These are phyloP conservation scores for Closterium sp. DNA, from an alignment of 139 green algal genomes.

Conservation along the genomic window DNA sequence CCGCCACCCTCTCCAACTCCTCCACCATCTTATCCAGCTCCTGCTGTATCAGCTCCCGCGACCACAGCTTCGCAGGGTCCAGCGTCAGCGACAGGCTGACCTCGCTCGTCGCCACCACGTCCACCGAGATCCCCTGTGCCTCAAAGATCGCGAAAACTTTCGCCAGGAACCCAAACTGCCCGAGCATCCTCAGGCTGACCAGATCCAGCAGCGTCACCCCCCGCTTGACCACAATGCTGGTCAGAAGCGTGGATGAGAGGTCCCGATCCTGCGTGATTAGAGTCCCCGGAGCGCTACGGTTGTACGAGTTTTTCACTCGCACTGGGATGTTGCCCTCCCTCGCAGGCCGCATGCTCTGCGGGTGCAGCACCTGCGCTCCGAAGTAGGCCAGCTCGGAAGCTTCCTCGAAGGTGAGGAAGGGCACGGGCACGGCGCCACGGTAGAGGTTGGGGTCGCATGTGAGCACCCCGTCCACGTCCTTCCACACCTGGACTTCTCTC, in stretches of 20 bases:
- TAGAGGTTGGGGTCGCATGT: conserved; percentile 88
- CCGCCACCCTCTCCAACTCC: conserved; percentile 69
- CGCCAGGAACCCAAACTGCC: conserved; percentile 72
- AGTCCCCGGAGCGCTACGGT: conserved; percentile 76
- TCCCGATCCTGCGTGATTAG: conserved; percentile 77
- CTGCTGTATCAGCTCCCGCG: conserved; percentile 67
- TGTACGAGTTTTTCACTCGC: conserved; percentile 98
- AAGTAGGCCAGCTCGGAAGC: conserved; percentile 98
- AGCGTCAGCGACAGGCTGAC: conserved; percentile 91
- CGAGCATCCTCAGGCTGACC: conserved; percentile 59
- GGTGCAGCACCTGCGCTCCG: conserved; percentile 87
- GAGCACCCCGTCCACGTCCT: conserved; percentile 98
- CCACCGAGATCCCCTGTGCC: conserved; percentile 81
- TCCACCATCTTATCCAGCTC: conserved; percentile 75
- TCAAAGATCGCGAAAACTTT: conserved; percentile 87
- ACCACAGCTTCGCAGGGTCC: conserved; percentile 78
- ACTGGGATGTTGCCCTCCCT: conserved; percentile 71
- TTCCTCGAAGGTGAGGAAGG: conserved; percentile 94
- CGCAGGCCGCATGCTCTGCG: conserved; percentile 91
- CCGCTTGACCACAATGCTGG: conserved; percentile 91
- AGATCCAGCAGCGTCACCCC: conserved; percentile 70
- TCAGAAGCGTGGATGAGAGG: conserved; percentile 78
- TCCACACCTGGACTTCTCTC: conserved; percentile 94
- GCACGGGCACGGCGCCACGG: conserved; percentile 70
- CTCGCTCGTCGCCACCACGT: conserved; percentile 95